Conservation (phyloP, 176 grass and related monocot species). For the Panicum miliaceum region DNA sequence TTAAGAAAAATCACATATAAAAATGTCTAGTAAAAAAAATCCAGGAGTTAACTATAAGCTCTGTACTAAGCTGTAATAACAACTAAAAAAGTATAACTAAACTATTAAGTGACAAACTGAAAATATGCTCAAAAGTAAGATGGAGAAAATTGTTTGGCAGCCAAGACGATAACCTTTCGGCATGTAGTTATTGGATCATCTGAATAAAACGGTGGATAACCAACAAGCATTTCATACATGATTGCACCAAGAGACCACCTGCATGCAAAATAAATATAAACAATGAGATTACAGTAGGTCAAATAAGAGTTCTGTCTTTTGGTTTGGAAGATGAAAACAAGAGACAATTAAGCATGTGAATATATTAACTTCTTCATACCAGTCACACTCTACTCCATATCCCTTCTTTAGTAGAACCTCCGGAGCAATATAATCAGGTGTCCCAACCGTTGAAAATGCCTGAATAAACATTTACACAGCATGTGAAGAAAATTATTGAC, state of each 20-base stretch:
- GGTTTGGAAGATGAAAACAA: conserved; percentile 16
- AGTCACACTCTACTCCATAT: conserved; percentile 85
- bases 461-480: conserved; percentile 41
- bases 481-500: background rate
- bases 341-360: conserved; percentile 16
- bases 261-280: conserved; percentile 30
- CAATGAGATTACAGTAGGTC: conserved; percentile 28
- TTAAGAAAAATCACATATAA: background rate
- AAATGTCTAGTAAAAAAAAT: background rate
- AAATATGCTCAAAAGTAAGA: background rate
- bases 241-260: conserved; percentile 93
- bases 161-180: conserved; percentile 55
- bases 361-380: conserved; percentile 41
- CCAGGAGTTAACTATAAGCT: conserved; percentile 19
- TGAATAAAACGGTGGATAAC: conserved; percentile 80
- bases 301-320: conserved; percentile 21
- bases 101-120: background rate
- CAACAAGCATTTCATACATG: conserved; percentile 91
- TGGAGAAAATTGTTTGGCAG: conserved; percentile 19
- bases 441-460: conserved; percentile 85
- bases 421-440: conserved; percentile 85
- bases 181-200: conserved; percentile 77
- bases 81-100: conserved; percentile 11
- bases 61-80: conserved; percentile 13
- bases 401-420: conserved; percentile 81